Conservation (phyloP, 164 flowering plant genomes). For the Sextonia rubra region DNA sequence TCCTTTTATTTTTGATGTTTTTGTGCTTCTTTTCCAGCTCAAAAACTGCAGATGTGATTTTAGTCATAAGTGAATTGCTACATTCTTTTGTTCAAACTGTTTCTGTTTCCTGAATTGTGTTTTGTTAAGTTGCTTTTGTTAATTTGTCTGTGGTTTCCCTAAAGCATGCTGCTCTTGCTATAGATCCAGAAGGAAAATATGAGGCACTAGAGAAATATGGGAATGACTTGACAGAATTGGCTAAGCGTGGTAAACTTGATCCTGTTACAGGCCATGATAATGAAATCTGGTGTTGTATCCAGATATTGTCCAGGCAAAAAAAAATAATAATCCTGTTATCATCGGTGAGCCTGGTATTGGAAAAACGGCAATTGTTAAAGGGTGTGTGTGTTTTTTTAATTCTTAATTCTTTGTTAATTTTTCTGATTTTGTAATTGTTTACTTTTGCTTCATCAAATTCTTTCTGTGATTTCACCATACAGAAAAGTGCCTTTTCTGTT, state of each 20-base stretch:
- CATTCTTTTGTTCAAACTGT: background rate
- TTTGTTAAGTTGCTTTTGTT: background rate
- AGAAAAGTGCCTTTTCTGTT: no score
- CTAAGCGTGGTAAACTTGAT: constrained; percentile 94
- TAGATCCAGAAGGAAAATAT: constrained; percentile 96
- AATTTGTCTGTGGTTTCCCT: background rate
- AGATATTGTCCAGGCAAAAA: constrained; percentile 80
- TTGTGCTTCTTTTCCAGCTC: background rate
- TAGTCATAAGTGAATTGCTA: background rate
- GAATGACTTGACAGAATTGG: constrained; percentile 87
- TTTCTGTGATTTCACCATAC: no score
- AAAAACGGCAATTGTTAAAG: constrained; percentile 98
- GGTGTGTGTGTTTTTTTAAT: constrained; percentile 46
- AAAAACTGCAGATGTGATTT: no score
- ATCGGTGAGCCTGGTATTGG: constrained; percentile 99
- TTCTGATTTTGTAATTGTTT: no score
- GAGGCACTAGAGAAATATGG: constrained; percentile 92
- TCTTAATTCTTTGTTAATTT: no score
- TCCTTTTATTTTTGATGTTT: no score
- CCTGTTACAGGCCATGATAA: constrained; percentile 98
- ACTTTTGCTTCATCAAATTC: no score
- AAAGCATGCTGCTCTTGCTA: background rate
- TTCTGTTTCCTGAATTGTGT: background rate
- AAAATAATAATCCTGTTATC: constrained; percentile 96
- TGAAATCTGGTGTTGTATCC: constrained; percentile 95